phyloP scores from a whole-genome alignment of 2,329 filamentous ascomycete genomes.

The Pseudocercospora fijiensis region DNA sequence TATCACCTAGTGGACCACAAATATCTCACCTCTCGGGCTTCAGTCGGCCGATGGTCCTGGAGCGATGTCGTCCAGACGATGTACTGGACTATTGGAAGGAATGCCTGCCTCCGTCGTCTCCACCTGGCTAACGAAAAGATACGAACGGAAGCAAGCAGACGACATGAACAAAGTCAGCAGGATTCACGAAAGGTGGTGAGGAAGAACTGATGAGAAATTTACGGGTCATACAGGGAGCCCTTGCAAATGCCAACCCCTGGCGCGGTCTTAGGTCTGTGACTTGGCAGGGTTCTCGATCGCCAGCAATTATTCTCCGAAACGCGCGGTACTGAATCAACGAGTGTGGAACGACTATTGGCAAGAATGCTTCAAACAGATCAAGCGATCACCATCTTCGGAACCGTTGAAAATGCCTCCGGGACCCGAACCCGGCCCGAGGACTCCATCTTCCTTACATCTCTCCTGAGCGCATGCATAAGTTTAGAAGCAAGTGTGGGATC shows the following conservation, averaged over 20 bases:
- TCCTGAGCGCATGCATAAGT: slow-evolving; percentile 9
- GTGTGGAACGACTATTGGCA: neutral
- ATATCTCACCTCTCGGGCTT: neutral
- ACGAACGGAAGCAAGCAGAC: slow-evolving; percentile 7
- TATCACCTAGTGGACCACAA: neutral
- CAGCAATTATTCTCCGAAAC: neutral
- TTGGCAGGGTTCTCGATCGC: slow-evolving; percentile 1
- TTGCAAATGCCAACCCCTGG: slow-evolving; percentile 4
- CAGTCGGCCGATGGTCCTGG: neutral
- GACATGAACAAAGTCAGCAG: slow-evolving; percentile 5
- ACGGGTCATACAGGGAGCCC: neutral
- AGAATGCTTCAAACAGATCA: neutral
- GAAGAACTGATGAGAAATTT: neutral
- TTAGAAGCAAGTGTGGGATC: slow-evolving; percentile 1
- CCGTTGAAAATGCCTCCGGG: neutral
- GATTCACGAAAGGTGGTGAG: neutral
- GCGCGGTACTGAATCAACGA: neutral
- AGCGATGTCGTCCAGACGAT: neutral
- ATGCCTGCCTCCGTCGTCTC: neutral
- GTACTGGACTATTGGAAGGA: neutral
- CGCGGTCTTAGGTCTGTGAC: slow-evolving; percentile 3
- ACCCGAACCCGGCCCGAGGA: slow-evolving; percentile 2
- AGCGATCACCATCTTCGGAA: neutral
- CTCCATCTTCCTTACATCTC: neutral
- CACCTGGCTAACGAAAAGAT: neutral